phyloP scores from a whole-genome alignment of 179 eudicot species.

The Carnegiea gigantea region DNA sequence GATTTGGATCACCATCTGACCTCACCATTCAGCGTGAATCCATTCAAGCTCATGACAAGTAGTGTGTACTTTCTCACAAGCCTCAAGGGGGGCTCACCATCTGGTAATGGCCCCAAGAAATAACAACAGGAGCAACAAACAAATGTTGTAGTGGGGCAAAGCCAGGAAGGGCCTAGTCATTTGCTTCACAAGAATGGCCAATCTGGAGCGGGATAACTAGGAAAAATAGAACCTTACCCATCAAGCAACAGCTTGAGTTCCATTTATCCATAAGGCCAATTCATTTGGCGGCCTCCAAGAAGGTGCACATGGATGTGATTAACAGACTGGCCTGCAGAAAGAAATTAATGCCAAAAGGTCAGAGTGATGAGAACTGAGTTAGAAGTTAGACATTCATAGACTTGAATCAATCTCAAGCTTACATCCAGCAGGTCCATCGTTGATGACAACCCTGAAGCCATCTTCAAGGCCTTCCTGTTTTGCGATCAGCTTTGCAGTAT shows the following conservation, averaged over 20 bases:
- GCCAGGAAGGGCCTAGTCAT: background rate
- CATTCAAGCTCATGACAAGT: too few relatives aligned
- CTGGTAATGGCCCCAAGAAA: background rate
- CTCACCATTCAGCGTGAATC: background rate
- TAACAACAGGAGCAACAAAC: background rate
- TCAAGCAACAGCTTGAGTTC: background rate
- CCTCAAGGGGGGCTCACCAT: background rate
- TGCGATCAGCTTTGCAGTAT: conserved; percentile 81
- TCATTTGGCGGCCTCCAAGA: conserved; percentile 93
- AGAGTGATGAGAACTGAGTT: background rate
- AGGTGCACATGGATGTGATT: conserved; percentile 84
- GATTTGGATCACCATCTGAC: too few relatives aligned
- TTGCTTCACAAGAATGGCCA: background rate
- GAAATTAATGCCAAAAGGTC: background rate
- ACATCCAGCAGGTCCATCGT: conserved; percentile 95
- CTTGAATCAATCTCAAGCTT: conserved; percentile 8
- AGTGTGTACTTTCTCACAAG: background rate
- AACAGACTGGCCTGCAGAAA: conserved; percentile 77
- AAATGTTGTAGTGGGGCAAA: background rate
- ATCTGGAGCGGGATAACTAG: background rate
- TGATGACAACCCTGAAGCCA: conserved; percentile 87
- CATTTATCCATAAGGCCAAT: conserved; percentile 68
- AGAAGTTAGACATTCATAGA: background rate
- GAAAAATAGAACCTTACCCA: background rate
- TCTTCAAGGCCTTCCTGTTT: conserved; percentile 92